A percentile compares a stretch with the other conserved stretches of the same genome.
Conservation (phyloP, 2,329 filamentous ascomycete genomes). For the Triangularia verruculosa region DNA sequence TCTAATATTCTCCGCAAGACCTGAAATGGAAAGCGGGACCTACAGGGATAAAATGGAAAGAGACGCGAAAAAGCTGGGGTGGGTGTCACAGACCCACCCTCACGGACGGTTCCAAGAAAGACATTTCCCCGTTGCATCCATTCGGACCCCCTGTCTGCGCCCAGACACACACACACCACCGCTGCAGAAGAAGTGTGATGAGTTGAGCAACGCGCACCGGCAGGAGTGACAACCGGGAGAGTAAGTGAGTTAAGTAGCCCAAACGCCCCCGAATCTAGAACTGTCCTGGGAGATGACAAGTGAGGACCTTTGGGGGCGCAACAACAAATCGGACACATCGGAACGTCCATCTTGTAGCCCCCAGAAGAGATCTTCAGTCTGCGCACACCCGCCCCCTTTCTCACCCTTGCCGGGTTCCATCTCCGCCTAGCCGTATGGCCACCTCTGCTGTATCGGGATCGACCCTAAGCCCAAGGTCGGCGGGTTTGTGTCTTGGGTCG, state of each 20-base stretch:
- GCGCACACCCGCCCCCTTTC: neutral
- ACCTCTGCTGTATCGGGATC: neutral
- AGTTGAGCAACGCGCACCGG: neutral
- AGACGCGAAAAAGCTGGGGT: constrained; percentile 1
- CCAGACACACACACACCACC: neutral
- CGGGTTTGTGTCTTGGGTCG: neutral
- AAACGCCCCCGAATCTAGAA: neutral
- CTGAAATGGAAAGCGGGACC: neutral
- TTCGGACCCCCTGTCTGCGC: neutral
- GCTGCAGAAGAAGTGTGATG: neutral
- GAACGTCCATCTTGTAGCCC: neutral
- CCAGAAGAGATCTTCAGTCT: neutral
- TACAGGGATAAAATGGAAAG: neutral
- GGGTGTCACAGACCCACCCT: neutral
- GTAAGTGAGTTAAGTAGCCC: neutral
- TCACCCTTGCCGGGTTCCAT: neutral
- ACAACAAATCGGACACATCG: neutral
- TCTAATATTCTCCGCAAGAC: neutral
- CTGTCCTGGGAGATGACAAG: too few species aligned
- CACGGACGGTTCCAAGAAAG: constrained; percentile 1
- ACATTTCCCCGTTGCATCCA: constrained; percentile 5
- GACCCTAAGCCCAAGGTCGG: neutral
- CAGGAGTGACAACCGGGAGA: neutral
- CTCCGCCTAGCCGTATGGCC: neutral
- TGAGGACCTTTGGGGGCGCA: too few species aligned